These are phyloP conservation scores for Rhodotorula sp. DNA, from an alignment of 1,284 basidiomycete species.

Conservation along the genomic window DNA sequence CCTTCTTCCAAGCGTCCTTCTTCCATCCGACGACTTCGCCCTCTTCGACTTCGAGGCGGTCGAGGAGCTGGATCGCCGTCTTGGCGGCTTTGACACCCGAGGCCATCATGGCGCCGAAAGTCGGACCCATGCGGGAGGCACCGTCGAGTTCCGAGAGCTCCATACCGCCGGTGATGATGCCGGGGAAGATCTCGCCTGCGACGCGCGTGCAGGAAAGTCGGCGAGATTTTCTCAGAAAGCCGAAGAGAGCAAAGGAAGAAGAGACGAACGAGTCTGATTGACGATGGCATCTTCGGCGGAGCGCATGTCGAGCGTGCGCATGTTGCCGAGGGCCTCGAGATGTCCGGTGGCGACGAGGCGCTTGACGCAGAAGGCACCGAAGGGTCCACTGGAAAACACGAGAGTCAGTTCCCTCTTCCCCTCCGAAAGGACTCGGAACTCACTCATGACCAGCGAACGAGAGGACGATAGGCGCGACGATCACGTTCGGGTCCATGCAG, in stretches of 20 bases:
- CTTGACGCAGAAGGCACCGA: constrained; percentile 83
- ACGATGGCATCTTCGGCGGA: constrained; percentile 42
- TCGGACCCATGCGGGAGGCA: constrained; percentile 52
- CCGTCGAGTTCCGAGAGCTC: constrained; percentile 60
- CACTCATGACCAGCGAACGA: constrained; percentile 46
- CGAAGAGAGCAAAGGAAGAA: not conserved
- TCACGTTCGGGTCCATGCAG: constrained; percentile 84
- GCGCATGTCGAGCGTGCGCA: constrained; percentile 64
- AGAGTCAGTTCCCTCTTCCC: constrained; percentile 47
- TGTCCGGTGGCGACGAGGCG: constrained; percentile 73
- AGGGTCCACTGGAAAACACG: constrained; percentile 64
- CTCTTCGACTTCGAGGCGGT: constrained; percentile 61
- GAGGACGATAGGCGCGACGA: constrained; percentile 70
- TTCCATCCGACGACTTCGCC: constrained; percentile 62
- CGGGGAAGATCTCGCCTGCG: constrained; percentile 69
- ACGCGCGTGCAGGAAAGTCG: not conserved
- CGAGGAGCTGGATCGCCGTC: constrained; percentile 66
- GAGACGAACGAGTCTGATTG: constrained; percentile 58
- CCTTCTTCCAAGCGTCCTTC: constrained; percentile 12
- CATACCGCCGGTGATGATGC: constrained; percentile 80
- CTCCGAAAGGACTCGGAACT: not conserved
- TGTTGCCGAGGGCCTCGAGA: constrained; percentile 74
- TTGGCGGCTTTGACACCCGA: constrained; percentile 75
- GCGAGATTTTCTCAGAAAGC: not conserved
- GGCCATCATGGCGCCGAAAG: constrained; percentile 67